A percentile compares a stretch with the other conserved stretches of the same genome.
Evolutionary conservation across 768 basidiomycete species (phyloP).

Genomic region (Boletus pseudo-olivaceus): DNA sequence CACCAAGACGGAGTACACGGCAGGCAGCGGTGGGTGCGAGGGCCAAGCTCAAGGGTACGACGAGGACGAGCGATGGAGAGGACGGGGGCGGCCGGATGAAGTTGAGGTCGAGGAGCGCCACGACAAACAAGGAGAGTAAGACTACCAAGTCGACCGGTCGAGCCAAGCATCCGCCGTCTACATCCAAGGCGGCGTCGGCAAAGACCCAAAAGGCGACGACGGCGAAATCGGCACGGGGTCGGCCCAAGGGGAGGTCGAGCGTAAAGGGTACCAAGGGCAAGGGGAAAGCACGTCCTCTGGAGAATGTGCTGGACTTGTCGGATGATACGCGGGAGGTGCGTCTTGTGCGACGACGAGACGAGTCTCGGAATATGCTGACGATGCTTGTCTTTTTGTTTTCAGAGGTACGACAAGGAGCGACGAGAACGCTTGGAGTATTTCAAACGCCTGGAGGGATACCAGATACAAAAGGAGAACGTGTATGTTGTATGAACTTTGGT

Average conservation of each 20-base stretch:
- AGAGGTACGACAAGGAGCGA: slow-evolving; percentile 46
- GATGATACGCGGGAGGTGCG: slow-evolving; percentile 31
- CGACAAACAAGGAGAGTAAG: slow-evolving; percentile 5
- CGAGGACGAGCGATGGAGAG: slow-evolving; percentile 7
- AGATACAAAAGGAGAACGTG: slow-evolving; percentile 55
- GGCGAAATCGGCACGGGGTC: slow-evolving; percentile 16
- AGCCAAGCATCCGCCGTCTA: slow-evolving; percentile 13
- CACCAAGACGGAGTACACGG: slow-evolving; percentile 25
- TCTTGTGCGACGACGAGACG: not conserved
- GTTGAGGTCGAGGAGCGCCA: slow-evolving; percentile 16
- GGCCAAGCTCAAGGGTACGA: slow-evolving; percentile 1
- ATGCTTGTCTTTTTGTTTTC: not conserved
- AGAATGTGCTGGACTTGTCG: slow-evolving; percentile 27
- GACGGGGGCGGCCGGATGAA: slow-evolving; percentile 11
- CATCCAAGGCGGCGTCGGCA: slow-evolving; percentile 7
- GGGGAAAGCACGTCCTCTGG: slow-evolving; percentile 21
- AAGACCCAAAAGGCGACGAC: slow-evolving; percentile 4
- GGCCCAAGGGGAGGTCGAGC: slow-evolving; percentile 16
- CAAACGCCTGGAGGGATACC: slow-evolving; percentile 47
- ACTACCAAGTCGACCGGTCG: not conserved
- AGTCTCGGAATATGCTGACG: not conserved
- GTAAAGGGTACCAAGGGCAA: slow-evolving; percentile 24
- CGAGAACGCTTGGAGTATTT: slow-evolving; percentile 53
- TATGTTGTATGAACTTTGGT: slow-evolving; percentile 45
- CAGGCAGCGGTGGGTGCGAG: slow-evolving; percentile 22